Evolutionary conservation across 495 filamentous ascomycete species (phyloP).

Genomic region (Pseudevernia furfuracea): DNA sequence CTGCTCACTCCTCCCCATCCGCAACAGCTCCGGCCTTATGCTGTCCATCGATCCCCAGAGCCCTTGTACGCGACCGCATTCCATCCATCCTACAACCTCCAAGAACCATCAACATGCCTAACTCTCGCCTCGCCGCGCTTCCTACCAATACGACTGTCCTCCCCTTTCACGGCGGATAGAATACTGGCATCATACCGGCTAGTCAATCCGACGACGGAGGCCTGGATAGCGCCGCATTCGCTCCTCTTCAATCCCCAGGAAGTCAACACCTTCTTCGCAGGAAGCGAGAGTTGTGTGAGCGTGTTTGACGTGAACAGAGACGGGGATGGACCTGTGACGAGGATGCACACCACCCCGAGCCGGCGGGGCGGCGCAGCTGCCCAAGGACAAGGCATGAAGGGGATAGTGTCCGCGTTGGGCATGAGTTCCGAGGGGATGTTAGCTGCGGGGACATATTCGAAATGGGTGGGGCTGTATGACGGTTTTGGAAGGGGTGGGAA

Average conservation of each 20-base stretch:
- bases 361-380: slow-evolving; percentile 61
- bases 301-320: slow-evolving; percentile 68
- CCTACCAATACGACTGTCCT: slow-evolving; percentile 70
- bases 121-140: slow-evolving; percentile 59
- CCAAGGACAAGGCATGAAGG: slow-evolving; percentile 58
- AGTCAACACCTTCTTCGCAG: slow-evolving; percentile 55
- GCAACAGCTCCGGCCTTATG: slow-evolving; percentile 52
- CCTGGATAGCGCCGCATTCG: slow-evolving; percentile 65
- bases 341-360: slow-evolving; percentile 67
- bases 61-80: slow-evolving; percentile 63
- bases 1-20: slow-evolving; percentile 52
- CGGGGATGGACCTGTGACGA: slow-evolving; percentile 52
- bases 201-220: slow-evolving; percentile 67
- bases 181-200: slow-evolving; percentile 59
- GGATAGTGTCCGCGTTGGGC: slow-evolving; percentile 63
- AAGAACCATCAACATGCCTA: slow-evolving; percentile 56
- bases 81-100: slow-evolving; percentile 65
- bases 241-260: slow-evolving; percentile 60
- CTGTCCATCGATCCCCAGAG: slow-evolving; percentile 52
- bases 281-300: slow-evolving; percentile 63
- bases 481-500: slow-evolving; percentile 55
- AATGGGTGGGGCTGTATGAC: slow-evolving; percentile 72
- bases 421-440: slow-evolving; percentile 50
- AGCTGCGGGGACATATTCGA: slow-evolving; percentile 74
- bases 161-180: slow-evolving; percentile 40